Percentiles rank a stretch among this genome's conserved stretches.
These are phyloP conservation scores for Capsicum rhomboideum DNA, from an alignment of 257 asterid species.

Conservation along the genomic window DNA sequence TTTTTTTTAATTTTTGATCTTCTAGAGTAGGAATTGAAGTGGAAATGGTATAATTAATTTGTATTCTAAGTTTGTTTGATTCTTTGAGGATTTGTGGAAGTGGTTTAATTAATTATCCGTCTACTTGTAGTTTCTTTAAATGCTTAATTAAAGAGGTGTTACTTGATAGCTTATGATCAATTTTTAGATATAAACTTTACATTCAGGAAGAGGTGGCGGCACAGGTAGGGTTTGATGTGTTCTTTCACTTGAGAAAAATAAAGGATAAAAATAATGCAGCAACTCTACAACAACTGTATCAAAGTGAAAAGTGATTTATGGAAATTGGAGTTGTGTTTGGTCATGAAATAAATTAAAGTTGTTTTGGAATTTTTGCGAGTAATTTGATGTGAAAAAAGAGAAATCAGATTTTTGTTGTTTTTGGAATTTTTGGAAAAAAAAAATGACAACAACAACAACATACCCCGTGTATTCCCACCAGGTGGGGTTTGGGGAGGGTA, in stretches of 20 bases:
- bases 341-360: too few species aligned
- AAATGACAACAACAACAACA: too few species aligned
- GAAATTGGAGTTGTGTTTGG: too few species aligned
- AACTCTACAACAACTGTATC: background rate
- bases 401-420: too few species aligned
- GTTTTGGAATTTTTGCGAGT: too few species aligned
- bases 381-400: too few species aligned
- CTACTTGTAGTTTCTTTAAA: background rate
- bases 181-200: background rate
- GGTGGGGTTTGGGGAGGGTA: too few species aligned
- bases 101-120: background rate
- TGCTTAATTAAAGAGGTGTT: background rate
- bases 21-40: background rate
- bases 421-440: too few species aligned
- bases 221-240: background rate
- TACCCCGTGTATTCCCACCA: too few species aligned
- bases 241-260: background rate
- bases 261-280: background rate
- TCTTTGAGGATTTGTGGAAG: background rate
- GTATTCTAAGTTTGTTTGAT: background rate
- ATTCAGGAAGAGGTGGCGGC: background rate
- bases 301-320: too few species aligned
- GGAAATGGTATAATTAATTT: background rate
- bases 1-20: background rate
- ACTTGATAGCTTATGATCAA: background rate